These are phyloP conservation scores for Berkeleyomyces rouxiae DNA, from an alignment of 2,329 filamentous ascomycete genomes.

Conservation along the genomic window DNA sequence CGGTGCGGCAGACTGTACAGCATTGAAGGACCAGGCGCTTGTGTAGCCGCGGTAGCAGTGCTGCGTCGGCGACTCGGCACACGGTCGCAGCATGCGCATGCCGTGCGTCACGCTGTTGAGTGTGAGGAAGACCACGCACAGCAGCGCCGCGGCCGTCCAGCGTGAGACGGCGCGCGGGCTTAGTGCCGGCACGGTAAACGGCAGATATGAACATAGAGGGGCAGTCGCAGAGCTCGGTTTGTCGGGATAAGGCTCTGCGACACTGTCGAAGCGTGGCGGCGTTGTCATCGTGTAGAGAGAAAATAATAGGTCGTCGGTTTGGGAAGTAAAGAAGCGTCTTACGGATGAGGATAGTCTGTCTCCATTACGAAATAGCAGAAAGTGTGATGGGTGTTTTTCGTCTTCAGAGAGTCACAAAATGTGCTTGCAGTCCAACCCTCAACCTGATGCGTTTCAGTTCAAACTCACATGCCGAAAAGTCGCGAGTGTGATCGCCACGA, in stretches of 20 bases:
- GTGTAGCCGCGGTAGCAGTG: slow-evolving; percentile 21
- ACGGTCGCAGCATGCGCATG: slow-evolving; percentile 17
- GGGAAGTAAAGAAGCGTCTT: not conserved
- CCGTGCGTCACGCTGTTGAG: slow-evolving; percentile 16
- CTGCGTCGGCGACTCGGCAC: slow-evolving; percentile 15
- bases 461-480: not conserved
- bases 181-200: not conserved
- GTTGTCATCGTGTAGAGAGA: not conserved
- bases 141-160: slow-evolving; percentile 3
- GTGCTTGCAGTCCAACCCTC: not conserved
- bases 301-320: not conserved
- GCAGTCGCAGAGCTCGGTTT: not conserved
- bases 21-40: slow-evolving; percentile 28
- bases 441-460: not conserved
- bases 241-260: not conserved
- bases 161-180: slow-evolving; percentile 2
- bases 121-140: slow-evolving; percentile 12
- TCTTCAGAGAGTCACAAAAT: not conserved
- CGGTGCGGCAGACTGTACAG: slow-evolving; percentile 17
- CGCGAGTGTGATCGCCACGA: not conserved
- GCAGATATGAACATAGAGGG: not conserved
- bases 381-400: not conserved
- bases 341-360: not conserved
- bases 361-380: not conserved
- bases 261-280: not conserved